A percentile compares a stretch with the other conserved stretches of the same genome.
These are phyloP conservation scores for Leccinum truebloodii DNA, from an alignment of 768 basidiomycete species.

Conservation along the genomic window DNA sequence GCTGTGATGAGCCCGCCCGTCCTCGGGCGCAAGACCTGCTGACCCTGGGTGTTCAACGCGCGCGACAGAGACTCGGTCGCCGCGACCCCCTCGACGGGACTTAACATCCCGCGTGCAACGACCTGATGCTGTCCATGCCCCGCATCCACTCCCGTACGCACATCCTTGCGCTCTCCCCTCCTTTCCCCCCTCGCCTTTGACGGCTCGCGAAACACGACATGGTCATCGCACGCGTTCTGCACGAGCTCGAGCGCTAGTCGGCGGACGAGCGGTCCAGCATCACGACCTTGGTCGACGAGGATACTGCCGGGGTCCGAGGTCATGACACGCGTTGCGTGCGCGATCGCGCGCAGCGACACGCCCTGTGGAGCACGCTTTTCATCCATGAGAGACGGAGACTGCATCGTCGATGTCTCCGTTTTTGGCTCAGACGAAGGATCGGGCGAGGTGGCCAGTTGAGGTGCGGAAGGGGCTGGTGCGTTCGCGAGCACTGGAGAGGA, in stretches of 20 bases:
- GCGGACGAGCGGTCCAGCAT: slow-evolving; percentile 60
- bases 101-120: slow-evolving; percentile 46
- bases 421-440: slow-evolving; percentile 22
- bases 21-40: slow-evolving; percentile 33
- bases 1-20: slow-evolving; percentile 38
- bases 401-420: slow-evolving; percentile 31
- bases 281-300: slow-evolving; percentile 67
- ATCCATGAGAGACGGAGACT: slow-evolving; percentile 26
- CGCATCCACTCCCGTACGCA: slow-evolving; percentile 23
- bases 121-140: slow-evolving; percentile 21
- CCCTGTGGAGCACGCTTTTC: slow-evolving; percentile 52
- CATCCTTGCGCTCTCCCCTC: slow-evolving; percentile 32
- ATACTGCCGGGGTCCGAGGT: slow-evolving; percentile 74
- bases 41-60: slow-evolving; percentile 41
- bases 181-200: slow-evolving; percentile 47
- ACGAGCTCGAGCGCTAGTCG: slow-evolving; percentile 69
- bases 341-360: slow-evolving; percentile 70
- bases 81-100: slow-evolving; percentile 42
- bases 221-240: slow-evolving; percentile 64
- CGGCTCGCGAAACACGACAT: slow-evolving; percentile 42
- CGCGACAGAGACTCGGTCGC: slow-evolving; percentile 48
- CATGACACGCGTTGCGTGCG: slow-evolving; percentile 87
- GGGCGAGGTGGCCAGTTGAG: slow-evolving; percentile 29
- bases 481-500: slow-evolving; percentile 20
- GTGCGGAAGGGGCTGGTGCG: slow-evolving; percentile 22